Evolutionary conservation across 73 alveolate genomes (phyloP), one percentile per base, ranked within the genome.

Genomic region (Blepharisma japonicum): DNA sequence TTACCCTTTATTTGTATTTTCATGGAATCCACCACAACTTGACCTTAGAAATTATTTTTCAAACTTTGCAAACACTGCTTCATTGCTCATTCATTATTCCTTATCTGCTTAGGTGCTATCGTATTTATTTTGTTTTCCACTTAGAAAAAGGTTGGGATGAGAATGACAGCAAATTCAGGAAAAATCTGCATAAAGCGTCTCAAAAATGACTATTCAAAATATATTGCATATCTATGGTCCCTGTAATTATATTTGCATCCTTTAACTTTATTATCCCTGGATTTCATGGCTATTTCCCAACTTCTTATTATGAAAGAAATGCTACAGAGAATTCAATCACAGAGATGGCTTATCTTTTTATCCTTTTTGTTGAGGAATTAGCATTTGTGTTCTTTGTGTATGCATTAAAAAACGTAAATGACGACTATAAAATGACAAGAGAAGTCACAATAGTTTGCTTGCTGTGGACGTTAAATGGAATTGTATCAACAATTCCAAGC

Each of bases 51-150:
- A 25, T 61, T 8, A 14, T 61, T 61, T 61, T 14, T 25, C 74
- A 61, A 25, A 14, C 23, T 20, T 20, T 61, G 47, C 18, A 8
- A 39, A 61, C 23, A 0, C 49, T 61, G 3, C 18, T 61, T 1
- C 74, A 61, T 25, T 61, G 23, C 5, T 20, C 50, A 9, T 61
- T 20, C 46, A 14, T 20, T 25, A 18, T 61, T 4, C 18, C 74
- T 61, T 61, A 61, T 61, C 18, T 61, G 48, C 74, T 61, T 61
- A n/a, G 74, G 39, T 61, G 74, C 74, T 61, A 61, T 61, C 14
- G 74, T 8, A 39, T 61, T 20, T 61, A 61, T 25, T 61, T 61
- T 5, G 23, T 61, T 25, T 61, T 61, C 23, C 14, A 61, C 47
- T 61, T 61, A 25, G 74, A 61, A 14, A 14, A n/a, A 61, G 18